Conservation (phyloP, 2,329 filamentous ascomycete species). For the Ophiosphaerella herpotricha region DNA sequence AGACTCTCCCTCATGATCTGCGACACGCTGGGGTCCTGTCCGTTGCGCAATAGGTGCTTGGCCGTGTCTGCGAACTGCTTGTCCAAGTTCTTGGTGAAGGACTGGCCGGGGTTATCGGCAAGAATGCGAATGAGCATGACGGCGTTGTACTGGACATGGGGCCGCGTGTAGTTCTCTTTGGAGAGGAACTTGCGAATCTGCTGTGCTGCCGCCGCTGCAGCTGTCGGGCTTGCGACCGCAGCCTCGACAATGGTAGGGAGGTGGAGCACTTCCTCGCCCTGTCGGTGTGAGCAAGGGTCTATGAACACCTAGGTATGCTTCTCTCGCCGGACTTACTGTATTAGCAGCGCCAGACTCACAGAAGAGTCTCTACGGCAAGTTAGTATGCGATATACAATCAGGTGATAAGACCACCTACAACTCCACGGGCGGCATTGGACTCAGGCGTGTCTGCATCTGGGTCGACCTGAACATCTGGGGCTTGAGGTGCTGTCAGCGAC, state of each 20-base stretch:
- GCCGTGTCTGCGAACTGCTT: slow-evolving; percentile 77
- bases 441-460: slow-evolving; percentile 65
- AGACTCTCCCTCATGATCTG: slow-evolving; percentile 88
- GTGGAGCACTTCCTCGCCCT: slow-evolving; percentile 89
- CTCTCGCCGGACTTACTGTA: slow-evolving; percentile 31
- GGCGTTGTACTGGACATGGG: slow-evolving; percentile 89
- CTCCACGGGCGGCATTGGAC: slow-evolving; percentile 66
- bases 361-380: slow-evolving; percentile 68
- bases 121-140: slow-evolving; percentile 95
- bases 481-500: slow-evolving; percentile 24
- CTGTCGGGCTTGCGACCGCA: slow-evolving; percentile 87
- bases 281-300: slow-evolving; percentile 17
- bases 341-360: slow-evolving; percentile 73
- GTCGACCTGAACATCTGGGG: slow-evolving; percentile 33
- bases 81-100: slow-evolving; percentile 90
- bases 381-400: slow-evolving; percentile 4
- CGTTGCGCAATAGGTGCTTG: slow-evolving; percentile 73
- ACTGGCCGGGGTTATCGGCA: slow-evolving; percentile 85
- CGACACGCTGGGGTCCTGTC: slow-evolving; percentile 75
- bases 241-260: slow-evolving; percentile 93
- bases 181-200: slow-evolving; percentile 82
- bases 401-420: slow-evolving; percentile 57
- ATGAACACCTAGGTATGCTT: no score
- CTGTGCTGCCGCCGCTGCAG: slow-evolving; percentile 79
- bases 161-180: slow-evolving; percentile 66